Conservation (phyloP, 306 rosid genomes). For the Dalbergia cultrata region DNA sequence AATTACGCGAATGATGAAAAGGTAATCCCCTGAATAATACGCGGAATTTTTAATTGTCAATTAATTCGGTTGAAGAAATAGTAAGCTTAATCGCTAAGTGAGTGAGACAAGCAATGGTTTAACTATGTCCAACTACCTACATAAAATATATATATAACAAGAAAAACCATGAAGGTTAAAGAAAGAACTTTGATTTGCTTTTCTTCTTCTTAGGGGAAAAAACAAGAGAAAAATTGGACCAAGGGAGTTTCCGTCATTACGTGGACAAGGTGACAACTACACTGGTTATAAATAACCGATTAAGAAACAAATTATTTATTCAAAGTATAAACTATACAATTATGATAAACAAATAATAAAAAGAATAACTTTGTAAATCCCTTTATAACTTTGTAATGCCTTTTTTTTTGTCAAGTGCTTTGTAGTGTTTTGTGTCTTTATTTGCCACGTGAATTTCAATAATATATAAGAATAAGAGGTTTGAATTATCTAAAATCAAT, state of each 20-base stretch:
- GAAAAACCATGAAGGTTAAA: no score
- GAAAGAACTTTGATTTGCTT: no score
- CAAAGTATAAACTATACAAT: no score
- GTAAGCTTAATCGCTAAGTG: constrained; percentile 22
- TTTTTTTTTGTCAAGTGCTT: not conserved
- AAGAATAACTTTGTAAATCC: not conserved
- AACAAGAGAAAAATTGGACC: no score
- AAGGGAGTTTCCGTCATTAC: no score
- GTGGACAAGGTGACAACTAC: no score
- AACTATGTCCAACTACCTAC: constrained; percentile 23
- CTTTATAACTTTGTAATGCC: not conserved
- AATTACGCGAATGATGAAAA: constrained; percentile 39
- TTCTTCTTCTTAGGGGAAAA: no score
- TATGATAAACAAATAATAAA: no score
- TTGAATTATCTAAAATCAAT: not conserved
- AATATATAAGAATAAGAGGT: not conserved
- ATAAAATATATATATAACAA: constrained; percentile 1
- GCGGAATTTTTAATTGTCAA: constrained; percentile 22
- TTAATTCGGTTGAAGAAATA: not conserved
- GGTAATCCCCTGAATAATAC: constrained; percentile 5
- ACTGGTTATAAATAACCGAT: no score
- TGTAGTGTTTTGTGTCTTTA: constrained; percentile 11
- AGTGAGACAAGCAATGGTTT: constrained; percentile 3
- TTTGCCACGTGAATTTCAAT: not conserved
- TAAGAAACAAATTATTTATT: no score